phyloP scores from a whole-genome alignment of 2,329 filamentous ascomycete species.

The Botrytis tulipae region DNA sequence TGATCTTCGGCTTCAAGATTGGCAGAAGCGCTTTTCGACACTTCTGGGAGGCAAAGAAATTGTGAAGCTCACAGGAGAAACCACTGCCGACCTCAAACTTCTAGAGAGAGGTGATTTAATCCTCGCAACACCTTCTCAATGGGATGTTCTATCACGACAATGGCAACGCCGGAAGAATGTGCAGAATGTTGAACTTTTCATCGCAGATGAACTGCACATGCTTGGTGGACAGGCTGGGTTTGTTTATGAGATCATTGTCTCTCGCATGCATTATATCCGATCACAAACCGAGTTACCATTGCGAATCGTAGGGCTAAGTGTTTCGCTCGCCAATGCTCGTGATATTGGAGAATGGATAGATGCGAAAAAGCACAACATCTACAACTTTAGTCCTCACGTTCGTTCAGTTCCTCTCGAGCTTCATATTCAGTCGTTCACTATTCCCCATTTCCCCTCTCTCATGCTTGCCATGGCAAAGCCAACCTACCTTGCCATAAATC shows the following conservation, averaged over 20 bases:
- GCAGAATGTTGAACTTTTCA: conserved; percentile 83
- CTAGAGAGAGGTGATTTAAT: conserved; percentile 86
- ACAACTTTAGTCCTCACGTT: conserved; percentile 94
- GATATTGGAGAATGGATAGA: conserved; percentile 98
- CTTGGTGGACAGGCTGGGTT: conserved; percentile 83
- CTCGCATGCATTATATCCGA: conserved; percentile 94
- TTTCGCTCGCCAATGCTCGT: conserved; percentile 87
- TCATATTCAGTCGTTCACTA: conserved; percentile 91
- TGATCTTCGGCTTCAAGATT: conserved; percentile 77
- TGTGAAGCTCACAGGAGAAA: conserved; percentile 91
- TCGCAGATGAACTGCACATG: conserved; percentile 93
- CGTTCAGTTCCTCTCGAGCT: conserved; percentile 87
- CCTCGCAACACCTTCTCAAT: conserved; percentile 87
- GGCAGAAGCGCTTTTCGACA: conserved; percentile 72
- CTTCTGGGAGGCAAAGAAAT: conserved; percentile 83
- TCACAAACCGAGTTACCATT: conserved; percentile 81
- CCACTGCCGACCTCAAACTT: conserved; percentile 82
- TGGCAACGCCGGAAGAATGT: conserved; percentile 98
- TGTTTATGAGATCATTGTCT: conserved; percentile 95
- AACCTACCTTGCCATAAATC: conserved; percentile 82
- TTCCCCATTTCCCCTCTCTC: conserved; percentile 93
- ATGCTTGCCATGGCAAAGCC: conserved; percentile 99
- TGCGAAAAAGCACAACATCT: conserved; percentile 95
- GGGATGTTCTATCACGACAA: conserved; percentile 92
- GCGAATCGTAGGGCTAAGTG: conserved; percentile 85